phyloP scores from a whole-genome alignment of 2,329 filamentous ascomycete species.

The Didymella pomorum region DNA sequence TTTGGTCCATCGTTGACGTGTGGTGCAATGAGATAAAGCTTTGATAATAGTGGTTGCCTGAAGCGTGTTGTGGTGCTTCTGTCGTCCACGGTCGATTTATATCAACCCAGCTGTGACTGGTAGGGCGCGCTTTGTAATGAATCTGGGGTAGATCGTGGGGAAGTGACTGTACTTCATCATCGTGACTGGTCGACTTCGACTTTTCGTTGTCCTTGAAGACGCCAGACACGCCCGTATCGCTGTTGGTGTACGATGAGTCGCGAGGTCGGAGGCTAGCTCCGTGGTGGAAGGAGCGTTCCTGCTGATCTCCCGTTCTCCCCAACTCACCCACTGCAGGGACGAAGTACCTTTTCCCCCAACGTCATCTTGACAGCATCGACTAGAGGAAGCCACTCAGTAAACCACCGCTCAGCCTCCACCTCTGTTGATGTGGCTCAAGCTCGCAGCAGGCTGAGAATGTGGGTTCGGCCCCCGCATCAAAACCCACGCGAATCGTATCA shows the following conservation, averaged over 20 bases:
- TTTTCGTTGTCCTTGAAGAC: background rate
- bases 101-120: background rate
- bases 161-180: background rate
- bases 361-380: background rate
- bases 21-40: background rate
- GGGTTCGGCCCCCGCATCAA: too few species aligned
- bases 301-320: slow-evolving; percentile 11
- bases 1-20: slow-evolving; percentile 27
- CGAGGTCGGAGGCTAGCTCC: background rate
- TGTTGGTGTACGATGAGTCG: background rate
- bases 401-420: background rate
- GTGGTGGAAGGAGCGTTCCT: background rate
- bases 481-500: too few species aligned
- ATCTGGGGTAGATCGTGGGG: background rate
- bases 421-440: too few species aligned
- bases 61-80: background rate
- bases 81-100: background rate
- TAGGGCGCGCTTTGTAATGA: slow-evolving; percentile 1
- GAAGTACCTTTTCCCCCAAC: slow-evolving; percentile 1
- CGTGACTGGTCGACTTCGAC: slow-evolving; percentile 1
- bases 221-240: slow-evolving; percentile 16
- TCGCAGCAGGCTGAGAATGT: too few species aligned
- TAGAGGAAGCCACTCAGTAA: too few species aligned
- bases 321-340: background rate
- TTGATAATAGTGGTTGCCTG: background rate